Conservation (phyloP, 495 filamentous ascomycete genomes). For the Parmelia sp. region DNA sequence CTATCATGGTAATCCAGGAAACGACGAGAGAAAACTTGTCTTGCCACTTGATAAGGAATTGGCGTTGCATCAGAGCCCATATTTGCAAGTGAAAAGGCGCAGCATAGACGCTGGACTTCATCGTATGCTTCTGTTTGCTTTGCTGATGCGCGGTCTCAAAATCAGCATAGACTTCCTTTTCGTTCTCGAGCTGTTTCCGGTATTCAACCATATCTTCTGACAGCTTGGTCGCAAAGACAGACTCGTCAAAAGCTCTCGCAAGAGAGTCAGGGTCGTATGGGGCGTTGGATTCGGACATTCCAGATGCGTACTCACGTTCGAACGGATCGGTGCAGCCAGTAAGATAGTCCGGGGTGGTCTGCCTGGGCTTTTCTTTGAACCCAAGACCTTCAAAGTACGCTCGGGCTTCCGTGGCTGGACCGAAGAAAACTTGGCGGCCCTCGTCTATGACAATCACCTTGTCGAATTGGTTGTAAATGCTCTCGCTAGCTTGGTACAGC, state of each 20-base stretch:
- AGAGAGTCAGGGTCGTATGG: background rate
- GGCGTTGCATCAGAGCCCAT: background rate
- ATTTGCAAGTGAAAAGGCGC: background rate
- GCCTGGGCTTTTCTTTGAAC: slow-evolving; percentile 66
- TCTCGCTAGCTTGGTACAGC: slow-evolving; percentile 77
- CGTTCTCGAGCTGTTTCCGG: background rate
- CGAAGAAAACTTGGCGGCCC: slow-evolving; percentile 76
- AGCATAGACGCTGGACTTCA: background rate
- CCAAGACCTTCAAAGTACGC: slow-evolving; percentile 78
- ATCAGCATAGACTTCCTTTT: background rate
- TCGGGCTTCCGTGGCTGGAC: slow-evolving; percentile 60
- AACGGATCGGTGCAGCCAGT: slow-evolving; percentile 79
- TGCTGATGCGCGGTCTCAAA: background rate
- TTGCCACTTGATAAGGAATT: background rate
- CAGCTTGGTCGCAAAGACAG: background rate
- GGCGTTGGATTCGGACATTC: background rate
- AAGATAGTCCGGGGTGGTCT: slow-evolving; percentile 76
- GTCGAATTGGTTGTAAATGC: slow-evolving; percentile 80
- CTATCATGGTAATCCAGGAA: background rate
- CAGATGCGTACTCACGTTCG: slow-evolving; percentile 43
- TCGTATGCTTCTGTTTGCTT: background rate
- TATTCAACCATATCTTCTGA: background rate
- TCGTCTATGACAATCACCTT: slow-evolving; percentile 79
- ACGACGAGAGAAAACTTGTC: background rate
- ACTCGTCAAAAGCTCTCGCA: background rate